Conservation (phyloP, 2,329 filamentous ascomycete genomes). For the Scytalidium sp. region DNA sequence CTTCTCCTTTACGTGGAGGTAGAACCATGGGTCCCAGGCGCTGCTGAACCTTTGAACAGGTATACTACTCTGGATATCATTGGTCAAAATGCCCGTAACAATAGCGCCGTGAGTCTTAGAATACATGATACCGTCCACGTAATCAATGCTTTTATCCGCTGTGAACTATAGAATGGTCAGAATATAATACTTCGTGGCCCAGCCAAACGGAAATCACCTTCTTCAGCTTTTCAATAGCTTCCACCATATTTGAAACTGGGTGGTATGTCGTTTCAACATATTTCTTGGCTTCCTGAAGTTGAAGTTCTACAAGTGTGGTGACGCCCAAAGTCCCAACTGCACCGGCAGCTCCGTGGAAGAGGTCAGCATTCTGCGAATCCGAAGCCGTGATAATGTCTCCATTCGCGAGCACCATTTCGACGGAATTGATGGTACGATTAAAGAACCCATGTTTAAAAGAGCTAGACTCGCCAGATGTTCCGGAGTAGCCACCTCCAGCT, state of each 20-base stretch:
- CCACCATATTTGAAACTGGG: constrained; percentile 36
- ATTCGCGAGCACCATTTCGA: constrained; percentile 60
- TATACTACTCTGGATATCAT: constrained; percentile 23
- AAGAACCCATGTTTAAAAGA: constrained; percentile 65
- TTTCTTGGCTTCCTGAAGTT: constrained; percentile 47
- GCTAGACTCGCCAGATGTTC: constrained; percentile 63
- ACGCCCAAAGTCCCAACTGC: constrained; percentile 60
- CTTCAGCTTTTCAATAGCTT: constrained; percentile 39
- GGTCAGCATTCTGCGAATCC: constrained; percentile 41
- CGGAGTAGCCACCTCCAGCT: constrained; percentile 62
- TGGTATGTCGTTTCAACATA: constrained; percentile 55
- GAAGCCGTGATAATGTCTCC: constrained; percentile 51
- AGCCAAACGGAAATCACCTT: constrained; percentile 10
- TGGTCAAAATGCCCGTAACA: constrained; percentile 46
- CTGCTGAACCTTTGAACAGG: constrained; percentile 45
- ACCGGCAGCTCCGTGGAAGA: constrained; percentile 57
- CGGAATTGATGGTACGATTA: constrained; percentile 56
- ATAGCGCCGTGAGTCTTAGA: constrained; percentile 45
- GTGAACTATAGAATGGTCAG: neutral
- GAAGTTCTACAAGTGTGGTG: constrained; percentile 56
- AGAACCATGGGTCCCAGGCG: constrained; percentile 60
- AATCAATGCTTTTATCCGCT: constrained; percentile 38
- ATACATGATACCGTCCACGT: constrained; percentile 57
- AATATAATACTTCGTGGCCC: neutral
- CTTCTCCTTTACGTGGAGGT: constrained; percentile 50